Conservation (phyloP, 495 filamentous ascomycete species). For the Talaromyces wortmannii region DNA sequence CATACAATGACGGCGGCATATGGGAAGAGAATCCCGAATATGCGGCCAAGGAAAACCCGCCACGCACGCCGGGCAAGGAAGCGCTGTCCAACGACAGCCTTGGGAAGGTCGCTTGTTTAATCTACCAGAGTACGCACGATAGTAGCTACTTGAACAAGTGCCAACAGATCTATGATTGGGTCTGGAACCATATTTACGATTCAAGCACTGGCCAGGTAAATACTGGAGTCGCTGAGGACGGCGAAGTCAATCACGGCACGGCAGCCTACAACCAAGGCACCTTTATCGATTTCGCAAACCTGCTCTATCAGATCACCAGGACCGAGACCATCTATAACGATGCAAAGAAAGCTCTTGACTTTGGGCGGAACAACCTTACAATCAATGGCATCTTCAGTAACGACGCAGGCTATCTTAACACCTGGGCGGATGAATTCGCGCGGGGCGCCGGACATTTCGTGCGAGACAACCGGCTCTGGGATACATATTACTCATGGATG, state of each 20-base stretch:
- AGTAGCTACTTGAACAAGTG: not conserved
- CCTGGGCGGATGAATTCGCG: not conserved
- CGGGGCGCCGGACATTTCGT: not conserved
- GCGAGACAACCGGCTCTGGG: not conserved
- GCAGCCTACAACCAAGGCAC: not conserved
- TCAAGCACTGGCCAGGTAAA: not conserved
- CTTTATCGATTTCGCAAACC: not conserved
- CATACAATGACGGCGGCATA: not conserved
- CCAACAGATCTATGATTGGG: not conserved
- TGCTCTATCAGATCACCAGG: not conserved
- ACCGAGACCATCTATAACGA: not conserved
- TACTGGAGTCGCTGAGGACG: not conserved
- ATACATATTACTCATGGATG: not conserved
- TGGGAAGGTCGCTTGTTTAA: not conserved
- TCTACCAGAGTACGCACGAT: not conserved
- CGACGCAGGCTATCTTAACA: not conserved
- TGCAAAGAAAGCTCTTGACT: not conserved
- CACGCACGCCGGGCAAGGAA: not conserved
- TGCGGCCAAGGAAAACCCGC: not conserved
- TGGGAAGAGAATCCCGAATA: not conserved
- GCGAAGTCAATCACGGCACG: not conserved
- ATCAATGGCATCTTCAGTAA: not conserved
- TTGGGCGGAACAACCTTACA: not conserved
- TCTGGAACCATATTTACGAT: not conserved
- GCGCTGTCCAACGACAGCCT: not conserved